Evolutionary conservation across 2,329 filamentous ascomycete genomes (phyloP).

Genomic region (Orbilia ellipsospora): DNA sequence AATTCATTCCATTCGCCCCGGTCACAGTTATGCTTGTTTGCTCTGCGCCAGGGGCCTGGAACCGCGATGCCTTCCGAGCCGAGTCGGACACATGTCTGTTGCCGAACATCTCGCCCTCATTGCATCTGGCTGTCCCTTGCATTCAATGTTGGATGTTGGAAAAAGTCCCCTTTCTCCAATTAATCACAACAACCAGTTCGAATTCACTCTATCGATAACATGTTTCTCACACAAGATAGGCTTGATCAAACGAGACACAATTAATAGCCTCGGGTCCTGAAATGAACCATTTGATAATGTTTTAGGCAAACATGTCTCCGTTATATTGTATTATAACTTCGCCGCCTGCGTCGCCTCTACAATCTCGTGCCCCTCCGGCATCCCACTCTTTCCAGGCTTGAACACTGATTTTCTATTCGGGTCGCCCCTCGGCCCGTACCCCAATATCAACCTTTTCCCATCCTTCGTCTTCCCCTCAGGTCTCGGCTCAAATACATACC

Average conservation of each 20-base stretch:
- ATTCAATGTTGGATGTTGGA: slow-evolving; percentile 10
- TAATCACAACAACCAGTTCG: background rate
- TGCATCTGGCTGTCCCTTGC: slow-evolving; percentile 15
- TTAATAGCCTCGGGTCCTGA: background rate
- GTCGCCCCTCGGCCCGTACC: slow-evolving; percentile 70
- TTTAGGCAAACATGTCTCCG: background rate
- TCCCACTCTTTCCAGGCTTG: slow-evolving; percentile 66
- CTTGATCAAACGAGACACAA: background rate
- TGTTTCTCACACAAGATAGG: background rate
- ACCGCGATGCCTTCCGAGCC: slow-evolving; percentile 19
- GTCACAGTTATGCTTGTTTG: background rate
- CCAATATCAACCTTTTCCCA: slow-evolving; percentile 66
- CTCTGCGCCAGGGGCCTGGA: background rate
- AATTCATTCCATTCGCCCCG: background rate
- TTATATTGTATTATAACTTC: slow-evolving; percentile 47
- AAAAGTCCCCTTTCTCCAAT: background rate
- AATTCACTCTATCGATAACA: no score
- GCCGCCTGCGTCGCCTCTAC: slow-evolving; percentile 66
- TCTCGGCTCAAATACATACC: slow-evolving; percentile 71
- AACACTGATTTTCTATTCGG: slow-evolving; percentile 71
- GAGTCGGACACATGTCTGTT: slow-evolving; percentile 31
- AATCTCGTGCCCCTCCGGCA: slow-evolving; percentile 68
- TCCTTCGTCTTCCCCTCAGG: slow-evolving; percentile 66
- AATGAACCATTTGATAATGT: background rate
- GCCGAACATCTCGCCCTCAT: slow-evolving; percentile 5